These are phyloP conservation scores for Skeletonema potamos DNA, from an alignment of 108 stramenopile species.

Conservation along the genomic window DNA sequence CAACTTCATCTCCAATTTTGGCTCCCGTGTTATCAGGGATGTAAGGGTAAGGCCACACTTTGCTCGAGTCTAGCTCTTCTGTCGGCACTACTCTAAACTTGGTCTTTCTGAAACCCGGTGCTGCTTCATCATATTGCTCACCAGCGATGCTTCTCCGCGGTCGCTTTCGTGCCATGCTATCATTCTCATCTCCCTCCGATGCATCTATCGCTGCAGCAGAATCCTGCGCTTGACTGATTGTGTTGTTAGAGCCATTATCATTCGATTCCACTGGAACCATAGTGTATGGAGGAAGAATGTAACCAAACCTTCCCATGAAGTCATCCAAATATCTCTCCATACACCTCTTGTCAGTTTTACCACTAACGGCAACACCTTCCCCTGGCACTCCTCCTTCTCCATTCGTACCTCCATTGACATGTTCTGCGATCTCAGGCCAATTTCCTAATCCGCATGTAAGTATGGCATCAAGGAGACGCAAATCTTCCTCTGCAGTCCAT, in stretches of 20 bases:
- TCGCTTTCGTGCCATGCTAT: conserved; percentile 22
- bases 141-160: conserved; percentile 15
- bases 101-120: conserved; percentile 63
- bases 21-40: conserved; percentile 54
- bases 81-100: conserved; percentile 71
- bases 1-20: conserved; percentile 76
- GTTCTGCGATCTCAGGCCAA: conserved; percentile 87
- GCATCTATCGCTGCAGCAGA: conserved; percentile 9
- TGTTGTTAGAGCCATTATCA: neutral
- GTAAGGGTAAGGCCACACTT: conserved; percentile 70
- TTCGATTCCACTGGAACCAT: conserved; percentile 40
- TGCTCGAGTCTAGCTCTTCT: conserved; percentile 52
- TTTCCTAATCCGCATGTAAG: conserved; percentile 80
- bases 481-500: conserved; percentile 90
- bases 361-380: conserved; percentile 9
- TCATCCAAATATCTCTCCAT: conserved; percentile 92
- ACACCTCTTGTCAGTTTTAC: conserved; percentile 84
- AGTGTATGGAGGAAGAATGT: conserved; percentile 83
- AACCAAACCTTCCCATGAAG: conserved; percentile 85
- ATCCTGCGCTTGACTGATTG: neutral
- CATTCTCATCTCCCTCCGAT: conserved; percentile 7
- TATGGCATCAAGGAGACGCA: conserved; percentile 85
- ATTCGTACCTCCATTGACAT: conserved; percentile 58
- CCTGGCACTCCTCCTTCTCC: conserved; percentile 24
- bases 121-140: conserved; percentile 24